Evolutionary conservation across 371 early-diverging fungal species (phyloP).

Genomic region (Quaeritorhiza haematococci): DNA sequence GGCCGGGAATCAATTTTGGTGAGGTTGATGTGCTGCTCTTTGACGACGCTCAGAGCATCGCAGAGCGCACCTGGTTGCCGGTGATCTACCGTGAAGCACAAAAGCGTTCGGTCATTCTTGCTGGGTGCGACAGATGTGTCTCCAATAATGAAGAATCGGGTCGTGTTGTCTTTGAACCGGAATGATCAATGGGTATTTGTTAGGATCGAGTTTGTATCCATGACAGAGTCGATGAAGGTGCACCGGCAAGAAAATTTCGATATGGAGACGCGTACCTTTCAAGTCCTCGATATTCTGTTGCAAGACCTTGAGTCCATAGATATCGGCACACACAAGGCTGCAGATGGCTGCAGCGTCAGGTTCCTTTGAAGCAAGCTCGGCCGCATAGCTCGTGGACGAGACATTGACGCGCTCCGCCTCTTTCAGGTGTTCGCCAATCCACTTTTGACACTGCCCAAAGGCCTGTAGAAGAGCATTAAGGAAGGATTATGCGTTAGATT

Average conservation of each 20-base stretch:
- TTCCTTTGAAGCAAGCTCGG: constrained; percentile 78
- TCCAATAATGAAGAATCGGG: constrained; percentile 85
- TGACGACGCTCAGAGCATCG: constrained; percentile 79
- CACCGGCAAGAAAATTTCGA: too few species aligned
- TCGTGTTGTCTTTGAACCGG: constrained; percentile 66
- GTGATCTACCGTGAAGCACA: constrained; percentile 74
- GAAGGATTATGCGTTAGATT: neutral
- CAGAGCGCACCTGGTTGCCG: constrained; percentile 85
- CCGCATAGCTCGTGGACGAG: constrained; percentile 82
- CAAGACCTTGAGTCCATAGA: constrained; percentile 75
- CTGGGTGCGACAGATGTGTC: constrained; percentile 67
- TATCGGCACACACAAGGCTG: constrained; percentile 69
- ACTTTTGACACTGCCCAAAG: constrained; percentile 78
- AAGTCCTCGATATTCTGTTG: constrained; percentile 70
- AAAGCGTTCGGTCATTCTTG: constrained; percentile 69
- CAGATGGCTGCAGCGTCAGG: constrained; percentile 79
- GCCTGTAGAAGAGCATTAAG: constrained; percentile 45
- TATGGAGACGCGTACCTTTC: constrained; percentile 17
- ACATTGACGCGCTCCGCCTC: constrained; percentile 70
- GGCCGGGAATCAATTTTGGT: constrained; percentile 92
- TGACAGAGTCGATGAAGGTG: too few species aligned
- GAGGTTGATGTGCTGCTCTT: constrained; percentile 72
- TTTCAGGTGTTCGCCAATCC: constrained; percentile 61
- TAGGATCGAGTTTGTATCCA: too few species aligned
- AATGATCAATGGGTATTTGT: too few species aligned